These are phyloP conservation scores for Dillenia turbinata DNA, from an alignment of 164 flowering plant genomes.

Conservation along the genomic window DNA sequence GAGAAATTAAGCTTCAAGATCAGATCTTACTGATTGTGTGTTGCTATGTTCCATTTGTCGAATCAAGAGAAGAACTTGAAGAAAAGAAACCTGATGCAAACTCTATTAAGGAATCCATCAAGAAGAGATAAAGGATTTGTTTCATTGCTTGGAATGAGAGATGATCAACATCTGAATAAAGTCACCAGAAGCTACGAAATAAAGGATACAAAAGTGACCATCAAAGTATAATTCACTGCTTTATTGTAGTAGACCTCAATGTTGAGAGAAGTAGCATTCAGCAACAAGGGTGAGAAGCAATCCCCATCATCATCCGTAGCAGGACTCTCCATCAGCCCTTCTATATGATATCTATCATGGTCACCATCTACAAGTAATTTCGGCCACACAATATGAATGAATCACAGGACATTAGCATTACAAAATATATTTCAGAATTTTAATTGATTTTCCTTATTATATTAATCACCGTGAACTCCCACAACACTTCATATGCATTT, in stretches of 20 bases:
- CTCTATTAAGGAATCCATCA: constrained; percentile 41
- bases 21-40: constrained; percentile 83
- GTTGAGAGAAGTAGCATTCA: constrained; percentile 92
- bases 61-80: constrained; percentile 89
- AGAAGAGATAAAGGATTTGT: not conserved
- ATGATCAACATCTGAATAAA: not conserved
- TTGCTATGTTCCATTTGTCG: constrained; percentile 98
- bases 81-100: constrained; percentile 68
- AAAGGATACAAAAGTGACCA: constrained; percentile 99
- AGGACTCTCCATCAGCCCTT: constrained; percentile 92
- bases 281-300: constrained; percentile 74
- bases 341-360: constrained; percentile 66
- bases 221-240: constrained; percentile 96
- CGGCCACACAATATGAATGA: not conserved
- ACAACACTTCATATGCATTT: too few relatives aligned
- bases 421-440: not conserved
- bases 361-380: constrained; percentile 53
- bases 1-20: not conserved
- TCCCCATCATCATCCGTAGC: constrained; percentile 86
- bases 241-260: constrained; percentile 93
- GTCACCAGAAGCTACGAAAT: not conserved
- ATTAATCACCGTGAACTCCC: too few relatives aligned
- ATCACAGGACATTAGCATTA: not conserved
- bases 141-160: too few relatives aligned
- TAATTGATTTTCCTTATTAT: too few relatives aligned